These are phyloP conservation scores for Cytospora paraplurivora DNA, from an alignment of 2,329 filamentous ascomycete species.

Conservation along the genomic window DNA sequence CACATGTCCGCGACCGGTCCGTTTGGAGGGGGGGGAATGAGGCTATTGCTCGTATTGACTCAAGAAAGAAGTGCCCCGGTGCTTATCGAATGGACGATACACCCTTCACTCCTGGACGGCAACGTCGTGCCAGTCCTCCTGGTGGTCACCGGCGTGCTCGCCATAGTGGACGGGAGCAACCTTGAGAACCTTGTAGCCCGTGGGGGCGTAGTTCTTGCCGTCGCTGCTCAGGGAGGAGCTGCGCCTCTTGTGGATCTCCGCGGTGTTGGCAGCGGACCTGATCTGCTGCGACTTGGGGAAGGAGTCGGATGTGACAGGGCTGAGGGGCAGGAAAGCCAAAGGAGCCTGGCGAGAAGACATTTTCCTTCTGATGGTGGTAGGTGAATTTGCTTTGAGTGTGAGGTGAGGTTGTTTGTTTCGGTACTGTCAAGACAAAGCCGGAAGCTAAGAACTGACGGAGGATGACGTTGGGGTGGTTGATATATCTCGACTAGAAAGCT, in stretches of 20 bases:
- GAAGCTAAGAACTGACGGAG: neutral
- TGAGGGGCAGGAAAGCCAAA: conserved; percentile 56
- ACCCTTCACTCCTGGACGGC: conserved; percentile 41
- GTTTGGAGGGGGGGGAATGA: neutral
- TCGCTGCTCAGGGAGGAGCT: conserved; percentile 56
- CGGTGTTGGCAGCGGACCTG: conserved; percentile 29
- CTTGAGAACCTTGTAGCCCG: conserved; percentile 58
- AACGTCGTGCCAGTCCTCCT: conserved; percentile 58
- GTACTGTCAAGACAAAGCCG: too few relatives aligned
- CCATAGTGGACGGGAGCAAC: conserved; percentile 67
- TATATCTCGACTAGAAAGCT: neutral
- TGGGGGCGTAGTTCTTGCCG: conserved; percentile 38
- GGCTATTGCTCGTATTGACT: too few relatives aligned
- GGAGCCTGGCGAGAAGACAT: conserved; percentile 26
- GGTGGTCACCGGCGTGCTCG: conserved; percentile 58
- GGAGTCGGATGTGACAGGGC: conserved; percentile 59
- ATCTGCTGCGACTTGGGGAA: conserved; percentile 50
- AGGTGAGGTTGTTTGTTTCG: neutral
- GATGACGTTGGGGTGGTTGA: neutral
- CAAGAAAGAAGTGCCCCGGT: neutral
- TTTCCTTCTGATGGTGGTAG: neutral
- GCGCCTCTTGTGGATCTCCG: conserved; percentile 46
- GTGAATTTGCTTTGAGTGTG: neutral
- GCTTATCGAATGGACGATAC: neutral
- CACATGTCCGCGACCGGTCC: conserved; percentile 3